Base-by-base conservation (phyloP, 2,329 filamentous ascomycete species). In the Fusarium heterosporum region DNA sequence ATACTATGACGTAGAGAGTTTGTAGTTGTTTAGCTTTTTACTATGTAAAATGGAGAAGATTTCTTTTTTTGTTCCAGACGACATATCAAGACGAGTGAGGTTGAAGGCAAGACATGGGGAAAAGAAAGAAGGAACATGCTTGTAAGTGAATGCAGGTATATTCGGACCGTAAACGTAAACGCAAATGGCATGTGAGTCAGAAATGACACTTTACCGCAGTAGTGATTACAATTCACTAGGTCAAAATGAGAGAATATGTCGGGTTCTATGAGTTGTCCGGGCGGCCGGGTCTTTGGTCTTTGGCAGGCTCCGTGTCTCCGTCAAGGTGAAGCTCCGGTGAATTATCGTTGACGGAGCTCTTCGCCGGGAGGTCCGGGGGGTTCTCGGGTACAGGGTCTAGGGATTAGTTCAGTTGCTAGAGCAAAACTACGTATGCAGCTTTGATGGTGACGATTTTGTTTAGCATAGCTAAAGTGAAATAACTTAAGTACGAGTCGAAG, bases 261-360 rank as follows among this genome's bases (percentile, higher is more conserved):
- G 34, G 34, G n/a, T 28, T 32, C 16, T 54, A 12, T 26, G 38
- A 22, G 39, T n/a, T 48, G 32, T 30, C 57, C 67, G 68, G 69
- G 47, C 64, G 49, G 45, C 40, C 68, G 68, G 69, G 55, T 47
- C 22, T 19, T 49, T 28, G 16, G 34, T 2, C 10, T 16, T 9
- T 36, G 10, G 16, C 16, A 16, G 16, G 4, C 8, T n/a, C 34
- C 34, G 34, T n/a, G 9, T 34, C 32, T 34, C 34, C 34, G 34
- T n/a, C 14, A 50, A 65, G 55, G 48, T 54, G 52, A 36, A 64
- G 54, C 32, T 71, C 70, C 70, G 70, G 59, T 61, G 59, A 65
- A 73, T 73, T 73, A 70, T 73, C 70, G 70, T 72, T 41, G 43
- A 54, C 54, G 63, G 50, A 55, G 56, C 30, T 38, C 45, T 58